A percentile compares a stretch with the other conserved stretches of the same genome.
These are phyloP conservation scores for Venturia aucupariae DNA, from an alignment of 2,329 filamentous ascomycete genomes.

Conservation along the genomic window DNA sequence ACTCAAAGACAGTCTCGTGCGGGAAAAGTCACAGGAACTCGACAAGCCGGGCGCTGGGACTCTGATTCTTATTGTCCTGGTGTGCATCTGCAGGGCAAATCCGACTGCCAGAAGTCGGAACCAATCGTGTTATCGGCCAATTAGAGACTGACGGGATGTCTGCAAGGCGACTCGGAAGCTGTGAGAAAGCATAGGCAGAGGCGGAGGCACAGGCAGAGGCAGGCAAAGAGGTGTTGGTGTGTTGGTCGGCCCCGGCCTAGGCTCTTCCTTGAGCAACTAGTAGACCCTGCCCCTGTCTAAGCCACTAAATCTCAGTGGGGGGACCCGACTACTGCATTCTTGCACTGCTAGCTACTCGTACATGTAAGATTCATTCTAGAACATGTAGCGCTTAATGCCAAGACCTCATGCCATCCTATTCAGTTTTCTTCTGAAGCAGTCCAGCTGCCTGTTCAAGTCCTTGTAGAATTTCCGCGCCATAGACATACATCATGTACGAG, in stretches of 20 bases:
- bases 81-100: background rate
- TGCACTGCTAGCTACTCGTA: constrained; percentile 1
- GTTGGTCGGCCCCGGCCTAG: background rate
- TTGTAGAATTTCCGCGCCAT: constrained; percentile 52
- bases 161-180: background rate
- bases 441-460: constrained; percentile 40
- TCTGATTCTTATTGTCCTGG: background rate
- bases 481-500: constrained; percentile 50
- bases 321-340: background rate
- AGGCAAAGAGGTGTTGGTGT: background rate
- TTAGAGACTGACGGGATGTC: background rate
- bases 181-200: background rate
- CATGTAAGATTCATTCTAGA: background rate
- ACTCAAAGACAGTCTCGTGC: background rate
- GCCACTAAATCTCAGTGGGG: background rate
- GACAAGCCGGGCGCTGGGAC: background rate
- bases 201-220: too few relatives aligned
- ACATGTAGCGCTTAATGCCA: too few relatives aligned
- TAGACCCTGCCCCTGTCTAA: background rate
- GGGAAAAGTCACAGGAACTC: background rate
- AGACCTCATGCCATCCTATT: background rate
- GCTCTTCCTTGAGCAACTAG: background rate
- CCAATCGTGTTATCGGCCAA: background rate
- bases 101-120: background rate
- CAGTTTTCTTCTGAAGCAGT: constrained; percentile 10